Evolutionary conservation across 2,329 filamentous ascomycete genomes (phyloP), one percentile per base, ranked within the genome.

Genomic region (Alternaria triticimaculans): DNA sequence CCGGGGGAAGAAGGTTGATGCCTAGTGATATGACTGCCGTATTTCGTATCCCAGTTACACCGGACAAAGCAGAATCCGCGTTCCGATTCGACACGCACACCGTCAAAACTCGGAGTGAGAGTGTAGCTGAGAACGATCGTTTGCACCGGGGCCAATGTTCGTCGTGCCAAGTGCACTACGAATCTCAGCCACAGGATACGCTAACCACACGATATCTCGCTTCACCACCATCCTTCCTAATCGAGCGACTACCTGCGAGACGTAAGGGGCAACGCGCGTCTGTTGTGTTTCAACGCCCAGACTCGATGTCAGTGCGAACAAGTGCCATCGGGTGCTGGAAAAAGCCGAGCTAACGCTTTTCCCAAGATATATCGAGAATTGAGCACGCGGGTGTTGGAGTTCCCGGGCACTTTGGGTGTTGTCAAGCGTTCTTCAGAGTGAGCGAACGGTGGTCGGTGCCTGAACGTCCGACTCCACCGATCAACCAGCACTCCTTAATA

Each of bases 241-340:
- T 66, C 25, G 65, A 63, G 65, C 61, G 65, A 68, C 20, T 43
- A 58, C 44, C n/a, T 68, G 67, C 67, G 67, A 70, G 51, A 44
- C 56, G 14, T 11, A 53, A 12, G 33, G 53, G 41, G 14, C 49
- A 53, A 53, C 28, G 49, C 49, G 49, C 49, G 20, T 53, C 49
- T 25, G 9, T 25, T 30, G 18, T 23, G 49, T 18, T 18, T 53
- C 49, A 18, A 25, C 30, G 6, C n/a, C 49, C 10, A 18, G 30
- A n/a, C 12, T 8, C 30, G 6, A 37, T 6, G 9, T 18, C 14
- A 23, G 28, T 37, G 49, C 49, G 28, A 25, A 53, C n/a, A n/a
- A 23, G 49, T 33, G 6, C 5, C 0, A 7, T 33, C 28, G 28
- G 6, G 0, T 33, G 6, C 28, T 33, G 28, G 1, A 7, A 33